A percentile compares a stretch with the other conserved stretches of the same genome.
These are phyloP conservation scores for Kregervanrija pseudodelftensis DNA, from an alignment of 805 yeast genomes.

Conservation along the genomic window DNA sequence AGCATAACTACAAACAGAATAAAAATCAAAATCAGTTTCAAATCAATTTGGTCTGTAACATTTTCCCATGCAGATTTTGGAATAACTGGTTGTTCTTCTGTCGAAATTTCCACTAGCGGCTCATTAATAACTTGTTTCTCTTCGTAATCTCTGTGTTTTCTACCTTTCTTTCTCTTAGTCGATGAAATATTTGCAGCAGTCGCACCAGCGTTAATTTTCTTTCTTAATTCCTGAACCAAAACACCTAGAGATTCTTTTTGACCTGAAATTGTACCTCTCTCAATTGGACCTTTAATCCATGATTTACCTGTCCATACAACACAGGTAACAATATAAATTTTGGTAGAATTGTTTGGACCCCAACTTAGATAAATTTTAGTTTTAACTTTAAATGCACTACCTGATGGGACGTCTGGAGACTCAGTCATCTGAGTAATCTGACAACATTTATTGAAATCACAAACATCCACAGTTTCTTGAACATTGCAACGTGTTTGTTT, in stretches of 20 bases:
- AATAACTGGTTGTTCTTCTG: constrained; percentile 7
- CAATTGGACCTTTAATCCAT: constrained; percentile 73
- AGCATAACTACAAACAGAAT: constrained; percentile 15
- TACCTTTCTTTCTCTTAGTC: constrained; percentile 11
- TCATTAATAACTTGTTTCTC: constrained; percentile 7
- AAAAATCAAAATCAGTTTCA: constrained; percentile 15
- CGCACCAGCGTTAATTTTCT: constrained; percentile 23
- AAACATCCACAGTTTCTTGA: constrained; percentile 48
- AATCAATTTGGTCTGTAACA: constrained; percentile 17
- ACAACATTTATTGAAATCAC: constrained; percentile 40
- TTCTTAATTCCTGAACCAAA: constrained; percentile 40
- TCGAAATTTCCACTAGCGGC: constrained; percentile 3
- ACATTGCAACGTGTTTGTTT: constrained; percentile 65
- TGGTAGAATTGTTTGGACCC: constrained; percentile 52
- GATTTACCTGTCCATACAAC: constrained; percentile 71
- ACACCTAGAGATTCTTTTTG: constrained; percentile 53
- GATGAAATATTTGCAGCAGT: constrained; percentile 21
- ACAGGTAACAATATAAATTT: constrained; percentile 42
- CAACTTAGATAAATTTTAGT: constrained; percentile 55
- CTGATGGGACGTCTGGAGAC: constrained; percentile 83
- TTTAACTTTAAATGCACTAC: constrained; percentile 55
- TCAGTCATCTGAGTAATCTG: constrained; percentile 50
- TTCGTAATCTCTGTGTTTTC: constrained; percentile 4
- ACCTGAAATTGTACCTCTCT: constrained; percentile 66
- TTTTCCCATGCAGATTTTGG: constrained; percentile 10